phyloP scores from a whole-genome alignment of 2,329 filamentous ascomycete genomes.

The Xylariaceae sp. region DNA sequence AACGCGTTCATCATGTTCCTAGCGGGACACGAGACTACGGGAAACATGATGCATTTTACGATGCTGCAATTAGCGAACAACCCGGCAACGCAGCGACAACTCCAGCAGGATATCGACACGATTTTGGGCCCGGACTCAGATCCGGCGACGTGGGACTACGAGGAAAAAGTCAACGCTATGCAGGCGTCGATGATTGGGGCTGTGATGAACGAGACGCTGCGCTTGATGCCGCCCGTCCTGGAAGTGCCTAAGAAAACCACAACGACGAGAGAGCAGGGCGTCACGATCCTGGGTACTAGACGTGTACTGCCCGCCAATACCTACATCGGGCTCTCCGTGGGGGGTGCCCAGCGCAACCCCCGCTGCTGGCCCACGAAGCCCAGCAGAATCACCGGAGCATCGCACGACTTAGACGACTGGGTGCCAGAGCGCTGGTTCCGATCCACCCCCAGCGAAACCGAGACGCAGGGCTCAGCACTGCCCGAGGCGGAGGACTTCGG shows the following conservation, averaged over 20 bases:
- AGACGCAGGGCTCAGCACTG: constrained; percentile 5
- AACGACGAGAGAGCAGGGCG: constrained; percentile 47
- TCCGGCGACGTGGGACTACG: constrained; percentile 65
- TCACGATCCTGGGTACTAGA: constrained; percentile 53
- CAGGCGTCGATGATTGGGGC: constrained; percentile 68
- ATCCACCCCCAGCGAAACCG: constrained; percentile 21
- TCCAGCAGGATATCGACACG: constrained; percentile 66
- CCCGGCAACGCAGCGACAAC: constrained; percentile 56
- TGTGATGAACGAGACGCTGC: constrained; percentile 72
- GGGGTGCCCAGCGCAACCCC: constrained; percentile 62
- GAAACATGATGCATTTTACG: constrained; percentile 69
- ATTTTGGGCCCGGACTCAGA: constrained; percentile 55
- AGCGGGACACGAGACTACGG: constrained; percentile 78
- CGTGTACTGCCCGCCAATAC: constrained; percentile 45
- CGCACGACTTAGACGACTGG: constrained; percentile 50
- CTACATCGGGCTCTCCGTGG: constrained; percentile 52
- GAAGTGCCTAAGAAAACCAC: constrained; percentile 65
- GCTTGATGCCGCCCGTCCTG: constrained; percentile 66
- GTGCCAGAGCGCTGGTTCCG: constrained; percentile 57
- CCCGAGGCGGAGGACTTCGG: constrained; percentile 47
- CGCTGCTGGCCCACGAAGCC: constrained; percentile 63
- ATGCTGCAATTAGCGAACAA: constrained; percentile 65
- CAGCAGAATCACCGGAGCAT: constrained; percentile 30
- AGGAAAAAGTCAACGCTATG: constrained; percentile 59
- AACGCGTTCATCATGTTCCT: constrained; percentile 67